A percentile compares a stretch with the other conserved stretches of the same genome.
phyloP scores from a whole-genome alignment of 2,329 filamentous ascomycete species.

The Pleoardoris graminearum region DNA sequence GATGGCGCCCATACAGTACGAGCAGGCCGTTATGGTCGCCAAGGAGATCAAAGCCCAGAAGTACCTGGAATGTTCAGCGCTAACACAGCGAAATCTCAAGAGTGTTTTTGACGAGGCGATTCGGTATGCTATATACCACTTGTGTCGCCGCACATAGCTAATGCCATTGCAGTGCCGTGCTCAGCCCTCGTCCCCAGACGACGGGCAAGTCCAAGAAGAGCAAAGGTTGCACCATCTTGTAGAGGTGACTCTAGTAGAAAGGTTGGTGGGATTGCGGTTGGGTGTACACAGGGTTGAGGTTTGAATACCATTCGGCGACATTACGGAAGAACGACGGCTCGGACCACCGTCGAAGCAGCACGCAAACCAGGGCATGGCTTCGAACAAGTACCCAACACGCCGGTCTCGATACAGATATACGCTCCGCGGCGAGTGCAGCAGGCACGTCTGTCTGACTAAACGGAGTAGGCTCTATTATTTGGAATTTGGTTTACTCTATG shows the following conservation, averaged over 20 bases:
- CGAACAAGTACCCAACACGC: conserved; percentile 6
- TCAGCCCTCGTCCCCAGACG: conserved; percentile 44
- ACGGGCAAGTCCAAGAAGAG: conserved; percentile 31
- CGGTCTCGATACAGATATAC: conserved; percentile 6
- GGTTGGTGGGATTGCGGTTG: conserved; percentile 19
- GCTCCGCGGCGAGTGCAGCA: conserved; percentile 2
- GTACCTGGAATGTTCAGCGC: conserved; percentile 95
- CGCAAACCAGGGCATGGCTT: conserved; percentile 3
- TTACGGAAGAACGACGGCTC: conserved; percentile 9
- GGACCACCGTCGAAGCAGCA: conserved; percentile 9
- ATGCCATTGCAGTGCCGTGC: conserved; percentile 41
- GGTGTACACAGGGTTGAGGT: conserved; percentile 19
- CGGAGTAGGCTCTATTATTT: conserved; percentile 8
- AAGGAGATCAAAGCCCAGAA: conserved; percentile 96
- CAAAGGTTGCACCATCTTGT: conserved; percentile 34
- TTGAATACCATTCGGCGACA: conserved; percentile 26
- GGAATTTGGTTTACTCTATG: conserved; percentile 7
- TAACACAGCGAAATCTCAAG: conserved; percentile 96
- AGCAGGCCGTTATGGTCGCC: conserved; percentile 83
- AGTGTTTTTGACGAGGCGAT: conserved; percentile 99
- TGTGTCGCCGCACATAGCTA: conserved; percentile 13
- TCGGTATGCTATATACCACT: conserved; percentile 64
- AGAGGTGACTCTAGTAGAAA: conserved; percentile 12
- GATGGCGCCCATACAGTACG: conserved; percentile 96
- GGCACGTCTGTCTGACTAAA: not conserved